These are phyloP conservation scores for Parmales sp. DNA, from an alignment of 108 stramenopile species.

Conservation along the genomic window DNA sequence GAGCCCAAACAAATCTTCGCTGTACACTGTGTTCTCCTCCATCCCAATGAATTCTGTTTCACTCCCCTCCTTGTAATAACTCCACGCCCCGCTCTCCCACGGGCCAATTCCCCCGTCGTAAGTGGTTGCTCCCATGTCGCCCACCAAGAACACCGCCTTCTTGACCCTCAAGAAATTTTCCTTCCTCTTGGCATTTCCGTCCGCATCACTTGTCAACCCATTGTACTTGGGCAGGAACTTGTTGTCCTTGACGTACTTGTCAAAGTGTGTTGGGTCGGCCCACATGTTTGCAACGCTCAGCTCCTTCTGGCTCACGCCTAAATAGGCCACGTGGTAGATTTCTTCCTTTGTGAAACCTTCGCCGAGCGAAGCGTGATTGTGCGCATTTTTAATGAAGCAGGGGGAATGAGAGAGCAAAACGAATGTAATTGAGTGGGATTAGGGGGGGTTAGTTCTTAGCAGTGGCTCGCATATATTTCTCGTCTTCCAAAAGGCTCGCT, in stretches of 20 bases:
- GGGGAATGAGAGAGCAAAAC: too few species aligned
- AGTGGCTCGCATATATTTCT: too few species aligned
- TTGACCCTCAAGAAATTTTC: background rate
- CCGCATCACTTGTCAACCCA: background rate
- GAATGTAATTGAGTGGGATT: too few species aligned
- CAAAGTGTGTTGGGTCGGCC: constrained; percentile 3
- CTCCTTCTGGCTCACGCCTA: background rate
- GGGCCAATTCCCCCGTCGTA: constrained; percentile 5
- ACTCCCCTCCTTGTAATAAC: background rate
- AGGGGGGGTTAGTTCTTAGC: too few species aligned
- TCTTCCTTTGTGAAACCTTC: background rate
- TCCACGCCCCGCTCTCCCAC: background rate
- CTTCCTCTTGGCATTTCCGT: background rate
- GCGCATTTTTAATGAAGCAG: too few species aligned
- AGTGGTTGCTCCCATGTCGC: background rate
- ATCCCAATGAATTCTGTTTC: background rate
- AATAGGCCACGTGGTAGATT: background rate
- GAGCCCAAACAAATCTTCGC: background rate
- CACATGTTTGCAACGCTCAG: constrained; percentile 1
- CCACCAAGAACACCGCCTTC: background rate
- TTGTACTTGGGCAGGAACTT: constrained; percentile 5
- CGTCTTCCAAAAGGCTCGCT: too few species aligned
- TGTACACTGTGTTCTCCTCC: background rate
- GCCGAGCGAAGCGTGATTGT: too few species aligned
- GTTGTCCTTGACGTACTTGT: background rate